Percentiles rank a stretch among this genome's conserved stretches.
Conservation (phyloP, 1,284 basidiomycete genomes). For the Omphalotus olearius region DNA sequence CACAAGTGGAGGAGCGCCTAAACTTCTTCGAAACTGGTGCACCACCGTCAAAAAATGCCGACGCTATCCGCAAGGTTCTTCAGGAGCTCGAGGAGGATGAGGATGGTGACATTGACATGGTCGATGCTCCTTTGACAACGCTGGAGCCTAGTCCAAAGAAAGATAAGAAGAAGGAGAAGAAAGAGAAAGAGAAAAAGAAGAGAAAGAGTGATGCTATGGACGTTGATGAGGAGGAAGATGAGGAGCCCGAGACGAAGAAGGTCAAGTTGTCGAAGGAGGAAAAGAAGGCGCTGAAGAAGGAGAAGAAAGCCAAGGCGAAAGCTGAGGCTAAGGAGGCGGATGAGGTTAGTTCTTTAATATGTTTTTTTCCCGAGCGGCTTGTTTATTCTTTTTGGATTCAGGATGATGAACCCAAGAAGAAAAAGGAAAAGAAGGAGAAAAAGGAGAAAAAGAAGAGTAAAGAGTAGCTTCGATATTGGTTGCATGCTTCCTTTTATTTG, state of each 20-base stretch:
- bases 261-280: slow-evolving; percentile 77
- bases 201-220: slow-evolving; percentile 61
- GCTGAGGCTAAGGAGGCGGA: slow-evolving; percentile 31
- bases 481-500: not conserved
- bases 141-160: slow-evolving; percentile 50
- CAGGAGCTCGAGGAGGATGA: slow-evolving; percentile 75
- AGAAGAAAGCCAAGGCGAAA: slow-evolving; percentile 61
- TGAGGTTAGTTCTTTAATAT: slow-evolving; percentile 26
- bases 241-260: slow-evolving; percentile 62
- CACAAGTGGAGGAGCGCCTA: slow-evolving; percentile 95
- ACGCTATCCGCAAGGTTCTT: slow-evolving; percentile 86
- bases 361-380: not conserved
- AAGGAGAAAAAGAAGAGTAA: slow-evolving; percentile 44
- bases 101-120: slow-evolving; percentile 54
- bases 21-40: slow-evolving; percentile 91
- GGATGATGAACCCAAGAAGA: slow-evolving; percentile 28
- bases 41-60: slow-evolving; percentile 82
- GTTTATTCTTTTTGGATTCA: slow-evolving; percentile 7
- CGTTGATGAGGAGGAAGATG: slow-evolving; percentile 53
- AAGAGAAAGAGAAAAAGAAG: slow-evolving; percentile 59
- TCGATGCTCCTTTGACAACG: slow-evolving; percentile 48
- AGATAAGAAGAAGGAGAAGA: slow-evolving; percentile 51
- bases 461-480: slow-evolving; percentile 24
- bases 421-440: slow-evolving; percentile 31
- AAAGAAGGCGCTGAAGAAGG: slow-evolving; percentile 79